Base-by-base conservation (phyloP, 2,329 filamentous ascomycete species). In the Phialemoniopsis sp. region DNA sequence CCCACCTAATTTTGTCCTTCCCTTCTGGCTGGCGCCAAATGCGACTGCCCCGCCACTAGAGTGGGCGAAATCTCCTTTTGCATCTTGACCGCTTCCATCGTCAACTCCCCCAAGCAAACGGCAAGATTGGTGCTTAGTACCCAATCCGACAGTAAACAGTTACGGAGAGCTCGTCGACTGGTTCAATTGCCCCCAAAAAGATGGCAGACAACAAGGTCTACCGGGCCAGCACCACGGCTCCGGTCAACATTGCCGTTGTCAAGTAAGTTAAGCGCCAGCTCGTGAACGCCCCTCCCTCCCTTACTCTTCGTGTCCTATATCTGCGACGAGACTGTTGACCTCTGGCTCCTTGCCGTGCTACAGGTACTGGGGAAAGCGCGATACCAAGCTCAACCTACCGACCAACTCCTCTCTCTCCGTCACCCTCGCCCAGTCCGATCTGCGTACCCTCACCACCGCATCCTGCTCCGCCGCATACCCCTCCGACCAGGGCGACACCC, bases 371-470 rank as follows among this genome's bases (percentile, higher is more conserved):
- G 93, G 94, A 54, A 98, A 98, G 71, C 87, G 93, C 46, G 90
- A 97, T 66, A 68, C 87, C 38, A 88, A 87, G 61, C 80, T 97
- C 55, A 98, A 98, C 67, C 85, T 97, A 41, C 93, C 93, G 29
- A 97, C 93, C 60, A 98, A 98, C 73, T 95, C 89, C 49, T 98
- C 93, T 49, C 82, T 98, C 58, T 95, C 89, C 47, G 91, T 98
- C 42, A 98, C 93, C 40, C 86, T 98, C 55, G 93, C 89, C 37
- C 93, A 98, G 68, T 76, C 80, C 62, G 91, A 96, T 59, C 82
- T 98, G 47, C 89, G 90, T 59, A 96, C 93, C 41, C 85, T 96
- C 62, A 98, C 93, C 35, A 97, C 94, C 39, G 93, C 93, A 47
- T 89, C 90, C 33, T 95, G 89, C 76, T 93, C 89, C 38, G 64